Base-by-base conservation (phyloP, 1,139 yeast species). In the Zygosaccharomyces pseudobailii region DNA sequence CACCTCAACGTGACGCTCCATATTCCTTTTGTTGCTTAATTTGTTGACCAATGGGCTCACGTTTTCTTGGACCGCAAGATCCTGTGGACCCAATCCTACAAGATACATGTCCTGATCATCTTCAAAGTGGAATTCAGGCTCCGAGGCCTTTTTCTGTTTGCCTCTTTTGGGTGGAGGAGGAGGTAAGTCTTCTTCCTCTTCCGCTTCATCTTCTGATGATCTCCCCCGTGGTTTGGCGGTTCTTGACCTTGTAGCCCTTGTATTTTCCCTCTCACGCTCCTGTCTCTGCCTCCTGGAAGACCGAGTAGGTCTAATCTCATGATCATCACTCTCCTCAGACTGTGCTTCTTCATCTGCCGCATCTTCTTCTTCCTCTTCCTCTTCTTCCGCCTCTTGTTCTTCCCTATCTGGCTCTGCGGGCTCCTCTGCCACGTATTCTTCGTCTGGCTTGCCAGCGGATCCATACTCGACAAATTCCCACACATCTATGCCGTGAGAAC, bases 401-500 rank as follows among this genome's bases (percentile, higher is more conserved):
- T 43, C 47, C n/a, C 41, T 48, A 20, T 46, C 47, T 6, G 36
- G 47, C n/a, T 52, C 57, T 17, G 52, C 59, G 9, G 50, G 53
- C 19, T 56, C 59, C 21, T 61, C 61, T 33, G 56, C 61, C 7
- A 57, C 58, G 20, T 47, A 49, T 35, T 45, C 47, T 30, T 20
- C 52, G 10, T 51, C 56, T 6, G 58, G 59, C 41, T 56, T 57
- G 3, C 62, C 63, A 24, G 54, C 47, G 1, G 66, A 61, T 2
- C 68, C 68, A 44, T 59, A 62, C 47, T 63, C 66, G 5, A 63
- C 59, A 45, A 64, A 64, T 42, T 63, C 68, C 63, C 62, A 59
- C 2, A 62, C 61, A 46, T 63, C 66, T 19, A 62, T 56, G 7
- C 57, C 61, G 13, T 53, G 47, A 3, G 55, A 39, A 8, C 61